phyloP scores from a whole-genome alignment of 306 rosid species.

The Quillaja saponaria region DNA sequence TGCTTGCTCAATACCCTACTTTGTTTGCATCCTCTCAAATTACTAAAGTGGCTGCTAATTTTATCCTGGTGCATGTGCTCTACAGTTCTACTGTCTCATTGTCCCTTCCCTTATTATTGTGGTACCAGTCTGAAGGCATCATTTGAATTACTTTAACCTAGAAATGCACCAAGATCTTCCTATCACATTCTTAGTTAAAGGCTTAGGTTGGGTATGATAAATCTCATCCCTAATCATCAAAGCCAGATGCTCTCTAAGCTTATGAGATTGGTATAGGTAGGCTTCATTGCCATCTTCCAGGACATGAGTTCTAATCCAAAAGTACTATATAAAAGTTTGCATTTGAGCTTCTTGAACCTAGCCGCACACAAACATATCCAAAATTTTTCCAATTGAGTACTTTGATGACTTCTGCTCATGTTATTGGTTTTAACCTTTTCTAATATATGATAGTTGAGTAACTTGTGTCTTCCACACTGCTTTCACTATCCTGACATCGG shows the following conservation, averaged over 20 bases:
- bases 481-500: constrained; percentile 8
- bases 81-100: background rate
- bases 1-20: background rate
- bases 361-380: background rate
- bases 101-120: too few species aligned
- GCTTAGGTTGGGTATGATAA: too few species aligned
- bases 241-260: too few species aligned
- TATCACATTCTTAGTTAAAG: too few species aligned
- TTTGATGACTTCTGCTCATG: constrained; percentile 1
- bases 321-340: background rate
- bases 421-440: constrained; percentile 16
- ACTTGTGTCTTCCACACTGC: constrained; percentile 1
- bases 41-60: background rate
- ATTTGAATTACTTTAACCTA: too few species aligned
- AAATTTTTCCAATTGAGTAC: constrained; percentile 1
- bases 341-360: constrained; percentile 1
- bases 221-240: too few species aligned
- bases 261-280: too few species aligned
- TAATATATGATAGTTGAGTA: background rate
- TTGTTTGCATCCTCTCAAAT: background rate
- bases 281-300: too few species aligned
- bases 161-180: too few species aligned
- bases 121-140: too few species aligned
- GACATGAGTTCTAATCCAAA: background rate
- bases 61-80: constrained; percentile 1